Percentiles rank a stretch among this genome's conserved stretches.
Evolutionary conservation across 352 stramenopile genomes (phyloP).

Genomic region (Pythium phragmiticola): DNA sequence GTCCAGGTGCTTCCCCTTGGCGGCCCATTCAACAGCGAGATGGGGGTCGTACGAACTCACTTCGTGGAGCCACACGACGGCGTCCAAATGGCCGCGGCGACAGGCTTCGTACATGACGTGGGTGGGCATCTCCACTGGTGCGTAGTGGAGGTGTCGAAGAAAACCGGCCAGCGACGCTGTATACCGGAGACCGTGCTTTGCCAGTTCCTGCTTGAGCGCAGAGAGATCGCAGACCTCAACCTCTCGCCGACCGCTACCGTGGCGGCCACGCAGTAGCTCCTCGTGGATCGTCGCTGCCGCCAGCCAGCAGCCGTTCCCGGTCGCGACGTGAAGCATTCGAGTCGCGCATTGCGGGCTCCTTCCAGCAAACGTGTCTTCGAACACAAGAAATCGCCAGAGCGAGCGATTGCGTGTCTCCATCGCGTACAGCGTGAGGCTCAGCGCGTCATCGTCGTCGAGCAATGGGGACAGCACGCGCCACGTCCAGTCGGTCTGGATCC

Average conservation of each 20-base stretch:
- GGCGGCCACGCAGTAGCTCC: not conserved
- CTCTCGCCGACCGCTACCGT: not conserved
- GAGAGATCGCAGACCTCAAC: not conserved
- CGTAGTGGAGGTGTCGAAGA: slow-evolving; percentile 1
- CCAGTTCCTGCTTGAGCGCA: not conserved
- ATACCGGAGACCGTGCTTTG: not conserved
- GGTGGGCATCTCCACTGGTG: slow-evolving; percentile 5
- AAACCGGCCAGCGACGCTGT: slow-evolving; percentile 1
- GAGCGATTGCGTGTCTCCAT: slow-evolving; percentile 10
- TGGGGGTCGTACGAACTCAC: slow-evolving; percentile 15
- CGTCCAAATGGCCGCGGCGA: slow-evolving; percentile 8
- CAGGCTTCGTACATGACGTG: slow-evolving; percentile 19
- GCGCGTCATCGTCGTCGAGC: slow-evolving; percentile 10
- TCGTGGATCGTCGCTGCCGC: slow-evolving; percentile 10
- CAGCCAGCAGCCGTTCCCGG: slow-evolving; percentile 16
- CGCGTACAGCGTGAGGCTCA: slow-evolving; percentile 8
- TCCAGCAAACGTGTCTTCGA: slow-evolving; percentile 1
- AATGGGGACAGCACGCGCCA: slow-evolving; percentile 19
- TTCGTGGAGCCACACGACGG: slow-evolving; percentile 14
- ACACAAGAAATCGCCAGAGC: slow-evolving; percentile 18
- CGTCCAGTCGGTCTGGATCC: slow-evolving; percentile 15
- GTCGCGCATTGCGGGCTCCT: not conserved
- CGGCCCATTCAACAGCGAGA: slow-evolving; percentile 10
- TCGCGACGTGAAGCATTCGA: slow-evolving; percentile 9
- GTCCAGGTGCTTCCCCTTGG: slow-evolving; percentile 1